phyloP scores from a whole-genome alignment of 495 filamentous ascomycete species.

The Trichoderma erinaceum region DNA sequence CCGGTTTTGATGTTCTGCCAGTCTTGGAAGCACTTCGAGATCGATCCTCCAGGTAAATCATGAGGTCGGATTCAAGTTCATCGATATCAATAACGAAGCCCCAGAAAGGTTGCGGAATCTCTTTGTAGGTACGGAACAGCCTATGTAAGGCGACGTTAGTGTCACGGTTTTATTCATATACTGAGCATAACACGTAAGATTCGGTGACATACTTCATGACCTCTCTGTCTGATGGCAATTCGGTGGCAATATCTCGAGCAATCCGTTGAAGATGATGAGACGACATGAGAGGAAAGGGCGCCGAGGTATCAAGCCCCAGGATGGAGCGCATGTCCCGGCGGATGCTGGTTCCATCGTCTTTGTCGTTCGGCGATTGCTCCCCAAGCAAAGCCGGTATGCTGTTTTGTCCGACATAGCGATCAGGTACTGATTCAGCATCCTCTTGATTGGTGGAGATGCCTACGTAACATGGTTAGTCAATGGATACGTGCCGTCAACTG shows the following conservation, averaged over 20 bases:
- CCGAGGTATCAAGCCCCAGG: conserved; percentile 75
- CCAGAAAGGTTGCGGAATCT: conserved; percentile 73
- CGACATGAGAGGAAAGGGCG: conserved; percentile 79
- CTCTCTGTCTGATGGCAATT: conserved; percentile 58
- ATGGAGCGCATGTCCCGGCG: conserved; percentile 68
- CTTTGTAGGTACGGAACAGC: conserved; percentile 66
- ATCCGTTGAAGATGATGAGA: conserved; percentile 62
- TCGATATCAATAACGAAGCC: conserved; percentile 68
- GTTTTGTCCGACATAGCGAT: conserved; percentile 60
- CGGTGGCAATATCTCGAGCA: conserved; percentile 60
- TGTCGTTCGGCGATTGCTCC: conserved; percentile 48
- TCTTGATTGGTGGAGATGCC: conserved; percentile 28
- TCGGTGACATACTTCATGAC: conserved; percentile 47
- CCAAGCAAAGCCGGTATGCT: conserved; percentile 61
- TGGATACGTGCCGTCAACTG: conserved; percentile 9
- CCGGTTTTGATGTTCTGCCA: conserved; percentile 45
- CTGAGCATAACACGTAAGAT: no score
- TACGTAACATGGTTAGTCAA: conserved; percentile 27
- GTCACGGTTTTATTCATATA: not conserved
- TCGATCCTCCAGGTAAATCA: conserved; percentile 61
- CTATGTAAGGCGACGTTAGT: conserved; percentile 30
- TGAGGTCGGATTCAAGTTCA: conserved; percentile 57
- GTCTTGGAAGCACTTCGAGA: conserved; percentile 46
- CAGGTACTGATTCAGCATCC: conserved; percentile 59
- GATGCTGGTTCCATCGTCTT: conserved; percentile 42